phyloP scores from a whole-genome alignment of 2,329 filamentous ascomycete species.

The Passalora sequoiae region DNA sequence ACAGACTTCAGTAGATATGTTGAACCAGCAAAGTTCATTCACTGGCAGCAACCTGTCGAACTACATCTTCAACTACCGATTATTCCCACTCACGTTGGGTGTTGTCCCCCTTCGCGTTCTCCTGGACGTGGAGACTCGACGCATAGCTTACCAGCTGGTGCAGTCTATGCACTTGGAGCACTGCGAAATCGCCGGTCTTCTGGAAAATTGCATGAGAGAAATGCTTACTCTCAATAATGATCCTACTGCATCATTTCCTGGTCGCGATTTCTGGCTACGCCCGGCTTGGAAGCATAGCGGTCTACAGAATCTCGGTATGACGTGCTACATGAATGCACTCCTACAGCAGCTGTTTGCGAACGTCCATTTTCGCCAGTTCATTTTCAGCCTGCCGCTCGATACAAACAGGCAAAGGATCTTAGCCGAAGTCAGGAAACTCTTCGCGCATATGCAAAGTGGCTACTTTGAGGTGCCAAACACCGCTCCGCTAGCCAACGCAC shows the following conservation, averaged over 20 bases:
- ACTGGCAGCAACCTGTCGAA: no score
- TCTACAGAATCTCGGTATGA: constrained; percentile 86
- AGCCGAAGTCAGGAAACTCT: constrained; percentile 71
- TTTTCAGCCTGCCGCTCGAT: constrained; percentile 53
- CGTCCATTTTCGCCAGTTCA: constrained; percentile 75
- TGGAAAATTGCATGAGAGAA: constrained; percentile 11
- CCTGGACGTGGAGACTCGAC: constrained; percentile 17
- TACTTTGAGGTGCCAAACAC: constrained; percentile 70
- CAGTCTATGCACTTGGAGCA: constrained; percentile 18
- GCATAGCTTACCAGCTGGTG: constrained; percentile 24
- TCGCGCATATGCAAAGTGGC: constrained; percentile 80
- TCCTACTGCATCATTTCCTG: constrained; percentile 17
- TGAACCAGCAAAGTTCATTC: no score
- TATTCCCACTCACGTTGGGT: no score
- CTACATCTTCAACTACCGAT: no score
- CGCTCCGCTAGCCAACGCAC: constrained; percentile 63
- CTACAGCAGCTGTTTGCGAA: constrained; percentile 98
- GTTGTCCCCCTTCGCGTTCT: constrained; percentile 26
- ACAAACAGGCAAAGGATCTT: constrained; percentile 63
- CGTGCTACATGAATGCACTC: constrained; percentile 94
- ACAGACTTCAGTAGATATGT: constrained; percentile 27
- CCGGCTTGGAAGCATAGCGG: constrained; percentile 43
- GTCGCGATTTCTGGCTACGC: constrained; percentile 42
- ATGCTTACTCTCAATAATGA: constrained; percentile 7
- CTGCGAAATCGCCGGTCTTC: constrained; percentile 16